Evolutionary conservation across 192 early-diverging fungal species (phyloP).

Genomic region (Chytriomyces sp.): DNA sequence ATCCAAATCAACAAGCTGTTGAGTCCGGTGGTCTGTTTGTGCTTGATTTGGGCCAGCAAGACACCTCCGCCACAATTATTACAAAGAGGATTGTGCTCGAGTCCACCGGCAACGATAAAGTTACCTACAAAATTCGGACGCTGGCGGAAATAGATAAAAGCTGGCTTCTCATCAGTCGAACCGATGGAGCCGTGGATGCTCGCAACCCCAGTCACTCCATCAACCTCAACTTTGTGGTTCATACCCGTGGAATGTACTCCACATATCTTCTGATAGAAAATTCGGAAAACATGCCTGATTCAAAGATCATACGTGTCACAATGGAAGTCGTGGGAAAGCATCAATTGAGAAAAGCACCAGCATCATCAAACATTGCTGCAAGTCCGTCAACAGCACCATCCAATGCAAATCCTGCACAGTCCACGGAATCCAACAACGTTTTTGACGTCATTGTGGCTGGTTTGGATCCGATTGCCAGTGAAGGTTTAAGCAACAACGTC

Average conservation of each 20-base stretch:
- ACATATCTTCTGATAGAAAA: slow-evolving; percentile 79
- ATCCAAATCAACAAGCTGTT: slow-evolving; percentile 36
- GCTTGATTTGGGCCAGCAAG: slow-evolving; percentile 80
- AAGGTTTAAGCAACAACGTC: slow-evolving; percentile 45
- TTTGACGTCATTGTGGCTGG: slow-evolving; percentile 80
- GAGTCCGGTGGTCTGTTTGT: slow-evolving; percentile 72
- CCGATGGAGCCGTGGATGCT: slow-evolving; percentile 73
- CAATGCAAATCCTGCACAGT: background rate
- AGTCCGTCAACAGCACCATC: background rate
- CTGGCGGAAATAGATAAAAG: slow-evolving; percentile 60
- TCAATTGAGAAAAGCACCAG: slow-evolving; percentile 43
- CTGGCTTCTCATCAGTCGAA: slow-evolving; percentile 72
- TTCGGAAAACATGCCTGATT: slow-evolving; percentile 72
- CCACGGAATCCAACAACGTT: slow-evolving; percentile 54
- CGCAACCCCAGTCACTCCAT: slow-evolving; percentile 57
- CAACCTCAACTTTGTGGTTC: slow-evolving; percentile 65
- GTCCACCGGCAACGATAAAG: slow-evolving; percentile 53
- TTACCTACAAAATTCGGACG: slow-evolving; percentile 67
- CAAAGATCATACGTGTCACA: slow-evolving; percentile 70
- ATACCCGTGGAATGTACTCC: slow-evolving; percentile 65
- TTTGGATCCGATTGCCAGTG: slow-evolving; percentile 30
- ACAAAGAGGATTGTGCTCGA: slow-evolving; percentile 72
- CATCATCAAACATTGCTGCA: background rate
- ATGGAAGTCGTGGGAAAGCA: slow-evolving; percentile 74
- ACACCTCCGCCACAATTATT: slow-evolving; percentile 60